Conservation (phyloP, 129 eudicot species). For the Pittosporum tobira region DNA sequence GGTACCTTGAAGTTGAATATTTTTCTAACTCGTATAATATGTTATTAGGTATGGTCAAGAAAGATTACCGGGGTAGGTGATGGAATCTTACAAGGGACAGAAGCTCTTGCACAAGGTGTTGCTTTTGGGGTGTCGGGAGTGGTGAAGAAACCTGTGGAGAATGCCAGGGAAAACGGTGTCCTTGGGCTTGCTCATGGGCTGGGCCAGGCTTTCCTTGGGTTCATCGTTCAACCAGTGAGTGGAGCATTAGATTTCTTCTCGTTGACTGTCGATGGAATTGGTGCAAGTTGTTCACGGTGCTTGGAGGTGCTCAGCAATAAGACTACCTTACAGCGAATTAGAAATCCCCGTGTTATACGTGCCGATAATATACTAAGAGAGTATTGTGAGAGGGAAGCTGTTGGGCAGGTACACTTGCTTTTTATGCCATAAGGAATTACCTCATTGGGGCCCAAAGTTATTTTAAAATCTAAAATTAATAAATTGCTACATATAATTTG, state of each 20-base stretch:
- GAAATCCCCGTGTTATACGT: constrained; percentile 88
- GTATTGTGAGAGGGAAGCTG: constrained; percentile 76
- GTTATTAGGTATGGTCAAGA: constrained; percentile 79
- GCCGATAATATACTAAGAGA: constrained; percentile 73
- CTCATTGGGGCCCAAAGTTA: too few species aligned
- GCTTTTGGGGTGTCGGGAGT: constrained; percentile 97
- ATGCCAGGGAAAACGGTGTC: constrained; percentile 91
- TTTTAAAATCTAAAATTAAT: too few species aligned
- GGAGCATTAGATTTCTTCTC: constrained; percentile 97
- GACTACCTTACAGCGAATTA: constrained; percentile 49
- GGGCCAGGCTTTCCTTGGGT: constrained; percentile 81
- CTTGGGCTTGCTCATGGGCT: constrained; percentile 98
- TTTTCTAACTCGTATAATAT: not conserved
- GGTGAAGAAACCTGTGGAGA: constrained; percentile 80
- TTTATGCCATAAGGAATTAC: too few species aligned
- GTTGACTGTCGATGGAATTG: constrained; percentile 89
- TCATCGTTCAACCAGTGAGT: constrained; percentile 87
- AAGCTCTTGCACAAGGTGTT: constrained; percentile 98
- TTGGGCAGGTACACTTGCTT: constrained; percentile 64
- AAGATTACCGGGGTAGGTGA: constrained; percentile 94
- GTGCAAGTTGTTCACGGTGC: constrained; percentile 94
- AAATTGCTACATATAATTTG: too few species aligned
- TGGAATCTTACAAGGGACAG: constrained; percentile 92
- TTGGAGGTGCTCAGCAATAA: constrained; percentile 71
- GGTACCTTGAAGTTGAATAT: not conserved